phyloP scores from a whole-genome alignment of 345 rosid genomes.

The Aurinia saxatilis region DNA sequence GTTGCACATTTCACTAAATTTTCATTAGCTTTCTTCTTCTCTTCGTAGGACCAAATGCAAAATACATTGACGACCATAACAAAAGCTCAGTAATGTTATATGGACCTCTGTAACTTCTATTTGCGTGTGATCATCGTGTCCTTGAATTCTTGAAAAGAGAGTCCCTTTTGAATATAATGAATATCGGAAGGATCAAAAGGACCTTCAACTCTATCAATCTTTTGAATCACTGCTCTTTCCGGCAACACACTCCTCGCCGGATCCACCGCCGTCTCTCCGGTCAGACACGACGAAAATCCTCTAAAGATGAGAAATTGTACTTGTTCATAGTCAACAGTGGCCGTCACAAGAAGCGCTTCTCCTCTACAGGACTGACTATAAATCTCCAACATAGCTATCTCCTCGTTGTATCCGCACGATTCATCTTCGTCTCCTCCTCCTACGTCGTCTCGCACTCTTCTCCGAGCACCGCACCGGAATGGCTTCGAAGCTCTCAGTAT shows the following conservation, averaged over 20 bases:
- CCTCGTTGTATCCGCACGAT: constrained; percentile 47
- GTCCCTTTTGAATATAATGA: constrained; percentile 38
- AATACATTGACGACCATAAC: too few relatives aligned
- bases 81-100: too few relatives aligned
- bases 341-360: constrained; percentile 71
- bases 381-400: constrained; percentile 53
- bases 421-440: constrained; percentile 28
- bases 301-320: constrained; percentile 66
- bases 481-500: neutral
- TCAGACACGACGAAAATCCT: constrained; percentile 82
- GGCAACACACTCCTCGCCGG: constrained; percentile 81
- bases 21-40: too few relatives aligned
- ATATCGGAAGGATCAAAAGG: constrained; percentile 76
- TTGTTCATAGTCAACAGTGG: constrained; percentile 49
- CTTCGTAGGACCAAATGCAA: too few relatives aligned
- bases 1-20: too few relatives aligned
- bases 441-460: constrained; percentile 42
- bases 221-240: constrained; percentile 52
- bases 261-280: constrained; percentile 59
- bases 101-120: too few relatives aligned
- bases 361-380: constrained; percentile 52
- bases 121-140: too few relatives aligned
- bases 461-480: constrained; percentile 33
- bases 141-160: too few relatives aligned
- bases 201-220: constrained; percentile 61